Percentiles rank a stretch among this genome's conserved stretches.
These are phyloP conservation scores for Corylus avellana DNA, from an alignment of 306 rosid genomes.

Conservation along the genomic window DNA sequence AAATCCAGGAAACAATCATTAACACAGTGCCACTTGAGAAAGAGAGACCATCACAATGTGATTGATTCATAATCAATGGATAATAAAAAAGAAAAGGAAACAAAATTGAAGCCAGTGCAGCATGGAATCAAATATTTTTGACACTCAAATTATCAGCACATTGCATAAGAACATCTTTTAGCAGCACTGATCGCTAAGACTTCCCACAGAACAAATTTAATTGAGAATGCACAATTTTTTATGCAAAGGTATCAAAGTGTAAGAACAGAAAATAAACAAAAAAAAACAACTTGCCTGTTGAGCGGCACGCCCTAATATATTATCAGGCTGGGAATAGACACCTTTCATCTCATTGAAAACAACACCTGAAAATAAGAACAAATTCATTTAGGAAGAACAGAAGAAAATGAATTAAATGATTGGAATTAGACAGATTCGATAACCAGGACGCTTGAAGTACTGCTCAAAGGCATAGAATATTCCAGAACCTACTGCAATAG, in stretches of 20 bases:
- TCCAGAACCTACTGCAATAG: not conserved
- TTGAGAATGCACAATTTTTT: constrained; percentile 2
- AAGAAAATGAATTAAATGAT: not conserved
- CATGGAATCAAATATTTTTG: not conserved
- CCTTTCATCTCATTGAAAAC: constrained; percentile 99
- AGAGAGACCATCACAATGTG: not conserved
- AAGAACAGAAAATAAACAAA: constrained; percentile 20
- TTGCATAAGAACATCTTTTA: not conserved
- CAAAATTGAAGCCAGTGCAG: not conserved
- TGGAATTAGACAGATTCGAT: not conserved
- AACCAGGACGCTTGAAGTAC: not conserved
- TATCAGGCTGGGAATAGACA: constrained; percentile 97
- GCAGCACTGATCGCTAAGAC: not conserved
- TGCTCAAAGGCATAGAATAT: not conserved
- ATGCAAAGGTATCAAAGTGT: not conserved
- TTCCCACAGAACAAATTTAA: not conserved
- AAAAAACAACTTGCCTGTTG: constrained; percentile 73
- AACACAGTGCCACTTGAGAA: not conserved
- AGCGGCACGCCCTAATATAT: constrained; percentile 77
- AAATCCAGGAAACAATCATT: not conserved
- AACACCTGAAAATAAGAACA: constrained; percentile 65
- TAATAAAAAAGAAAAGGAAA: not conserved
- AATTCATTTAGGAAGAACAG: constrained; percentile 14
- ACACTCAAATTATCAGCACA: not conserved
- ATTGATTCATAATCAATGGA: not conserved